A percentile compares a stretch with the other conserved stretches of the same genome.
Evolutionary conservation across 805 yeast species (phyloP).

Genomic region (Isabelozyma pseudorhagii): DNA sequence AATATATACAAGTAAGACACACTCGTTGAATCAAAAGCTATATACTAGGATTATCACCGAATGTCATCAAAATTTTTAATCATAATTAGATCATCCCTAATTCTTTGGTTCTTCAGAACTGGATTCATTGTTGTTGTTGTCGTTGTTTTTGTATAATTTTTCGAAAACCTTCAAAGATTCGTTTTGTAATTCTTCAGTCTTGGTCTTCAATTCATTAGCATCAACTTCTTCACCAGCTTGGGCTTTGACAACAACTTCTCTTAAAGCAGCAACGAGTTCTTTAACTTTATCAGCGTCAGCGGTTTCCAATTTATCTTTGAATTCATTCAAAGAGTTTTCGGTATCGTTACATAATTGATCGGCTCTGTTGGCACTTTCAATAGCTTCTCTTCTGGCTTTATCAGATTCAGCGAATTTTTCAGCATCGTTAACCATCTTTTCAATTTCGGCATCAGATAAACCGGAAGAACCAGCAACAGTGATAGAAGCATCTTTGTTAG

Average conservation of each 20-base stretch:
- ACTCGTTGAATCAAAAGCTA: not conserved
- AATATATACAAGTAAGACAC: slow-evolving; percentile 12
- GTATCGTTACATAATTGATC: slow-evolving; percentile 65
- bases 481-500: slow-evolving; percentile 90
- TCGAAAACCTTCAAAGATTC: slow-evolving; percentile 75
- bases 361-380: slow-evolving; percentile 83
- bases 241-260: slow-evolving; percentile 65
- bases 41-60: not conserved
- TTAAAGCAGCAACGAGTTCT: slow-evolving; percentile 54
- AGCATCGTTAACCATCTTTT: slow-evolving; percentile 87
- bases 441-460: slow-evolving; percentile 84
- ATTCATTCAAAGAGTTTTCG: slow-evolving; percentile 46
- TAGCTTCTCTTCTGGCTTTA: slow-evolving; percentile 78
- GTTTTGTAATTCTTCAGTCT: slow-evolving; percentile 73
- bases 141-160: slow-evolving; percentile 46
- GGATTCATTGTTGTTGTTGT: slow-evolving; percentile 9
- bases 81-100: slow-evolving; percentile 10
- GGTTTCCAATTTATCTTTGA: slow-evolving; percentile 44
- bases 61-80: not conserved
- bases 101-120: slow-evolving; percentile 24
- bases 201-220: slow-evolving; percentile 61
- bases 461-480: slow-evolving; percentile 97
- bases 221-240: slow-evolving; percentile 62
- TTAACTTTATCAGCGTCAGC: slow-evolving; percentile 45
- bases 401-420: slow-evolving; percentile 86